Conservation (phyloP, 2,329 filamentous ascomycete species). For the Alternaria postmessia region DNA sequence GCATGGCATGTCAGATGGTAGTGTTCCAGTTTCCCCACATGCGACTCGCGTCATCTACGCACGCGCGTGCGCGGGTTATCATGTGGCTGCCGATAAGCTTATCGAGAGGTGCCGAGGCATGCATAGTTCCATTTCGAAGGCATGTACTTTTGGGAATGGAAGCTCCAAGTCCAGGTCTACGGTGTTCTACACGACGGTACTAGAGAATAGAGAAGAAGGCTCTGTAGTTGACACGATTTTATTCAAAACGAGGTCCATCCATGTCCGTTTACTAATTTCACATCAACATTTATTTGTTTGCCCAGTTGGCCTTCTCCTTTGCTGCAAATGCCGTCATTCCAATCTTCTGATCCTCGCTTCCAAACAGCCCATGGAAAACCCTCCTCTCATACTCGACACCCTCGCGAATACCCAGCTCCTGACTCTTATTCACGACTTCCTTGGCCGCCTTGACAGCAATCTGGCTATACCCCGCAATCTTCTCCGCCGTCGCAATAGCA, state of each 20-base stretch:
- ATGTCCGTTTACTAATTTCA: neutral
- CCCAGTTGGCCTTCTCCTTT: slow-evolving; percentile 94
- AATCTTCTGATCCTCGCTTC: slow-evolving; percentile 95
- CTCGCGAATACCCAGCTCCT: slow-evolving; percentile 85
- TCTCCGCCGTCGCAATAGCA: slow-evolving; percentile 83
- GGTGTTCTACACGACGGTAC: fast-evolving
- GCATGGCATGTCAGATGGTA: slow-evolving; percentile 16
- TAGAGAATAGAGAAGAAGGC: no score
- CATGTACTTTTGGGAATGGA: no score
- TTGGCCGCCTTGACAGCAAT: slow-evolving; percentile 91
- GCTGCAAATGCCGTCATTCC: slow-evolving; percentile 93
- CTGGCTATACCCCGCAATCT: slow-evolving; percentile 83
- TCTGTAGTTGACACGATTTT: no score
- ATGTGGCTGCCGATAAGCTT: slow-evolving; percentile 26
- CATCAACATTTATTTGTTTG: slow-evolving; percentile 67
- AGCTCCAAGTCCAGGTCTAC: no score
- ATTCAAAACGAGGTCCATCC: neutral
- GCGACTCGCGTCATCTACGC: slow-evolving; percentile 18
- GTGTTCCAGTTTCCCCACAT: slow-evolving; percentile 14
- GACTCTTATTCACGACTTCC: slow-evolving; percentile 99
- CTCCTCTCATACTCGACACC: slow-evolving; percentile 95
- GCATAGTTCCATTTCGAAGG: no score
- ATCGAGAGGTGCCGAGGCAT: no score
- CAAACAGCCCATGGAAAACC: slow-evolving; percentile 92
- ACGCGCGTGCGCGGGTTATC: slow-evolving; percentile 12